These are phyloP conservation scores for Kokia cookei DNA, from an alignment of 441 rosid genomes.

Conservation along the genomic window DNA sequence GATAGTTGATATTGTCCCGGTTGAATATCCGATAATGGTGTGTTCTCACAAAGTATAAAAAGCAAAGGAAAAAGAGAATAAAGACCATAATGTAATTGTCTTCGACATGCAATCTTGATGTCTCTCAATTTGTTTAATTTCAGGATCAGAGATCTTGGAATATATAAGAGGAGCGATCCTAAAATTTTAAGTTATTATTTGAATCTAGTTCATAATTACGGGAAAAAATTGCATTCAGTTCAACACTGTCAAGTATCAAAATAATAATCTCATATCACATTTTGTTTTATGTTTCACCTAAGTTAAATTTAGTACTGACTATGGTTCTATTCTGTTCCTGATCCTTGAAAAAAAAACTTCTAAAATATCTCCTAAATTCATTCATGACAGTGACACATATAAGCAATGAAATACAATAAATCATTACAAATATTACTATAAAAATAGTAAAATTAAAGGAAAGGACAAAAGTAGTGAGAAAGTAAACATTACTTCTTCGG, in stretches of 20 bases:
- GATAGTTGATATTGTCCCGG: neutral
- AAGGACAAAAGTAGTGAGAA: neutral
- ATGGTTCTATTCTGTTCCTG: neutral
- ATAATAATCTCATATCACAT: neutral
- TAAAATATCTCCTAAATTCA: neutral
- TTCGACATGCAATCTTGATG: neutral
- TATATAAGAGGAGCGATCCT: neutral
- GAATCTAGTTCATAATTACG: too few species aligned
- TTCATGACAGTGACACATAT: neutral
- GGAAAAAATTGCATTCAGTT: neutral
- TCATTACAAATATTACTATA: neutral
- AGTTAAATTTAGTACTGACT: neutral
- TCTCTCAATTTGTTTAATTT: neutral
- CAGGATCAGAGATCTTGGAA: neutral
- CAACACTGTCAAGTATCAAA: neutral
- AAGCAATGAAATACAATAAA: neutral
- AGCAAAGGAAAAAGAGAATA: neutral
- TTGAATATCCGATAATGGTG: neutral
- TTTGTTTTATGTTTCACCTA: neutral
- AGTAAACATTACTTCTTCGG: conserved; percentile 52
- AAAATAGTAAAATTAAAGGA: neutral
- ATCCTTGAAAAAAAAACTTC: neutral
- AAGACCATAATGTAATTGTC: neutral
- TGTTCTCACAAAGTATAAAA: neutral
- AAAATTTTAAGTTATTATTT: neutral